Percentiles rank a stretch among this genome's conserved stretches.
These are phyloP conservation scores for Cubamyces sp. DNA, from an alignment of 768 basidiomycete species.

Conservation along the genomic window DNA sequence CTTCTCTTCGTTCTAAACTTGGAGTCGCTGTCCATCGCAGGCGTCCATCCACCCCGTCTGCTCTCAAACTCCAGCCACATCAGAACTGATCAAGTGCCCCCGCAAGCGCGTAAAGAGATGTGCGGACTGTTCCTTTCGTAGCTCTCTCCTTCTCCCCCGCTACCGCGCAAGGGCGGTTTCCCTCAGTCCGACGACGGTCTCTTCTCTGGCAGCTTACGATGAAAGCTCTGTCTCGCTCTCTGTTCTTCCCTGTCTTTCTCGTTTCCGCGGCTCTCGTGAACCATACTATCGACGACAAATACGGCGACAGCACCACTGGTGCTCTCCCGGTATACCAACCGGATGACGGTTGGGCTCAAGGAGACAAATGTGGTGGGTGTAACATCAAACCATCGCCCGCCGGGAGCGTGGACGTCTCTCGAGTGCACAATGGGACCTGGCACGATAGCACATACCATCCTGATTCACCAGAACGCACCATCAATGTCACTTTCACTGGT, in stretches of 20 bases:
- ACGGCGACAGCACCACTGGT: background rate
- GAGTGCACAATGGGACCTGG: constrained; percentile 16
- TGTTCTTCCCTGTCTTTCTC: background rate
- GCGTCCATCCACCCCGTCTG: too few species aligned
- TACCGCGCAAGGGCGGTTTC: background rate
- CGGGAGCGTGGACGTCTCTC: background rate
- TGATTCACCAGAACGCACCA: background rate
- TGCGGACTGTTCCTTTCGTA: too few species aligned
- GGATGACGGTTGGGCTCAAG: background rate
- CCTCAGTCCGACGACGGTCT: too few species aligned
- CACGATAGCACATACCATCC: constrained; percentile 19
- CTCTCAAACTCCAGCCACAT: too few species aligned
- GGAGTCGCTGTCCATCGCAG: too few species aligned
- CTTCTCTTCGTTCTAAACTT: too few species aligned
- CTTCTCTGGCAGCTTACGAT: background rate
- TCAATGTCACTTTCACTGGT: constrained; percentile 7
- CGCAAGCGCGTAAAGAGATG: too few species aligned
- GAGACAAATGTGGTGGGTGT: constrained; percentile 6
- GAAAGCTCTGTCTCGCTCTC: background rate
- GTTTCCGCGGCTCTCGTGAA: background rate
- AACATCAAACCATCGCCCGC: background rate
- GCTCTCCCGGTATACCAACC: background rate
- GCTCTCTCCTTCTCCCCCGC: background rate
- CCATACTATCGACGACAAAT: constrained; percentile 5
- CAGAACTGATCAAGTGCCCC: too few species aligned